Base-by-base conservation (phyloP, 495 filamentous ascomycete genomes). In the Penicillium roqueforti region DNA sequence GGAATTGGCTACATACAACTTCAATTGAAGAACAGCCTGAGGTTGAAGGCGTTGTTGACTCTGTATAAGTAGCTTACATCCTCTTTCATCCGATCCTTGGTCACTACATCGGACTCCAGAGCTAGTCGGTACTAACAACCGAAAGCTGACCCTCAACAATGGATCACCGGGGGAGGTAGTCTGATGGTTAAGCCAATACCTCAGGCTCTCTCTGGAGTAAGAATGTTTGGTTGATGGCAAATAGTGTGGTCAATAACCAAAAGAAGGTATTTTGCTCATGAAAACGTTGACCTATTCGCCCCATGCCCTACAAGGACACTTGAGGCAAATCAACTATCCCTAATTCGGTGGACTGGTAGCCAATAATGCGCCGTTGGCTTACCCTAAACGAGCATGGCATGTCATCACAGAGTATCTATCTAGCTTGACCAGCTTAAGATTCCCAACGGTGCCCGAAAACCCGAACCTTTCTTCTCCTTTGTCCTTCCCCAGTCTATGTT, bases 61-160 rank as follows among this genome's bases (percentile, higher is more conserved):
- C 1, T 31, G 8, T 4, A 43, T 31, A 9, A 28, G 8, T 18
- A 45, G n/a, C 16, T 26, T 9, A 9, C 1, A 38, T 42, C 36
- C 25, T 25, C 51, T 54, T 36, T 41, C 51, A 36, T n/a, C n/a
- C 18, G 45, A 34, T 29, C 46, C 37, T 49, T 51, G 47, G 47
- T 49, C 26, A 5, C 14, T 18, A 11, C 25, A 44, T 45, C 58
- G 61, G 56, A 54, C 19, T 46, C 43, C 9, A 54, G 36, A 60
- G 44, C 45, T 59, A 62, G 45, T 53, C 59, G 59, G 59, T 60
- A 56, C 47, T 31, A 37, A 57, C 49, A 53, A 58, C 59, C 56
- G 59, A 62, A 19, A 51, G 13, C 40, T 34, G 43, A 42, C 23
- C 46, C 42, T 48, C 25, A 45, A 47, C 44, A 22, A 22, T 51